A percentile compares a stretch with the other conserved stretches of the same genome.
phyloP scores from a whole-genome alignment of 2,329 filamentous ascomycete genomes.

The Emericellopsis atlantica region DNA sequence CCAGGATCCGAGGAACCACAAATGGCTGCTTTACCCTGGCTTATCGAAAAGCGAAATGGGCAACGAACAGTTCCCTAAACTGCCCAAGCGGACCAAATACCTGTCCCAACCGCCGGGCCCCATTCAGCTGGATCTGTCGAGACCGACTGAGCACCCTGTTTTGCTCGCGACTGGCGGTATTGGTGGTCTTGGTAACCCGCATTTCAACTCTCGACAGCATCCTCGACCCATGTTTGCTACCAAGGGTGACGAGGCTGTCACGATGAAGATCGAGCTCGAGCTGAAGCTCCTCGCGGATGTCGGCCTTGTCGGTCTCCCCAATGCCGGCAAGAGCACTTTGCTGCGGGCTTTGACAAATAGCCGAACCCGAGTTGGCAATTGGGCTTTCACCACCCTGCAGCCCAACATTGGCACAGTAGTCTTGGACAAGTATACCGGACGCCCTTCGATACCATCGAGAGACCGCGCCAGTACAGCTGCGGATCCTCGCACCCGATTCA shows the following conservation, averaged over 20 bases:
- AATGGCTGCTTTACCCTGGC: conserved; percentile 81
- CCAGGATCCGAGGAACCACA: conserved; percentile 43
- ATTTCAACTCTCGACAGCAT: conserved; percentile 70
- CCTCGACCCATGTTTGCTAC: conserved; percentile 79
- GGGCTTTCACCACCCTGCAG: conserved; percentile 93
- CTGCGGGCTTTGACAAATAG: conserved; percentile 80
- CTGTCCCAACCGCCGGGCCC: conserved; percentile 61
- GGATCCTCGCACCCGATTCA: conserved; percentile 60
- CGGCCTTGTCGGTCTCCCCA: conserved; percentile 85
- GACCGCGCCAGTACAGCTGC: conserved; percentile 5
- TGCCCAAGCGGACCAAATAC: conserved; percentile 38
- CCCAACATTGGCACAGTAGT: conserved; percentile 95
- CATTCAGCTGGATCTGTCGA: conserved; percentile 59
- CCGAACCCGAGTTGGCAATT: conserved; percentile 78
- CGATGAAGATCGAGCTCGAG: conserved; percentile 73
- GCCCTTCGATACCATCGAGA: conserved; percentile 37
- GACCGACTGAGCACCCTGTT: conserved; percentile 71
- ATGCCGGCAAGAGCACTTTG: conserved; percentile 91
- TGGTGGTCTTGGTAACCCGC: conserved; percentile 85
- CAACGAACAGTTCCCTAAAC: conserved; percentile 32
- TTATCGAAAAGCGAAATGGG: conserved; percentile 57
- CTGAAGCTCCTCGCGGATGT: conserved; percentile 92
- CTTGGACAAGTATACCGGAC: conserved; percentile 73
- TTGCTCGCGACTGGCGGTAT: conserved; percentile 78
- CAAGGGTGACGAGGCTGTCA: conserved; percentile 68